These are phyloP conservation scores for Oryza officinalis DNA, from an alignment of 176 grass and related monocot species.

Conservation along the genomic window DNA sequence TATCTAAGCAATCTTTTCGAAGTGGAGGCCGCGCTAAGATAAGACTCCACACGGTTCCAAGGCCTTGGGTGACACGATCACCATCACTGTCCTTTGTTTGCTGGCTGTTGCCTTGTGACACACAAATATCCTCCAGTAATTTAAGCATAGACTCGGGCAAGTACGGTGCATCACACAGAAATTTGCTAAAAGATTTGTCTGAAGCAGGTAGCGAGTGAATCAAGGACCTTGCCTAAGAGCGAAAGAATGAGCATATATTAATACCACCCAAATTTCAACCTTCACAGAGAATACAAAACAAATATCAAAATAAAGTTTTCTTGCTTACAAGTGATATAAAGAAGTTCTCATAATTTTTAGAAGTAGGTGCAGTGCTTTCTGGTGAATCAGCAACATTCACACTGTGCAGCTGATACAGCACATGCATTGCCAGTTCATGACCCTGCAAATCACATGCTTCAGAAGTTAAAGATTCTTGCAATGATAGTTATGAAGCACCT, in stretches of 20 bases:
- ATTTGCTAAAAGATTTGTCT: constrained; percentile 90
- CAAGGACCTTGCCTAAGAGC: constrained; percentile 69
- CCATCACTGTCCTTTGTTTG: constrained; percentile 65
- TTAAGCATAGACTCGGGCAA: constrained; percentile 70
- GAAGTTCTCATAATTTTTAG: constrained; percentile 84
- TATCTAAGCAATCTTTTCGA: constrained; percentile 83
- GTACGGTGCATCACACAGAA: constrained; percentile 81
- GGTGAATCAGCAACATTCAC: constrained; percentile 44
- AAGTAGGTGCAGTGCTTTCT: constrained; percentile 47
- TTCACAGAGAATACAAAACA: constrained; percentile 20
- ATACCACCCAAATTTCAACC: background rate
- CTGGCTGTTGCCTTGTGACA: constrained; percentile 56
- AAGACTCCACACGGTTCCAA: constrained; percentile 86
- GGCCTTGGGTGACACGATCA: constrained; percentile 88
- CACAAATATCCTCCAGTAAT: constrained; percentile 85
- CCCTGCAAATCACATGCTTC: constrained; percentile 52
- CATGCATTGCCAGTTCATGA: constrained; percentile 88
- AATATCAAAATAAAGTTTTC: constrained; percentile 25
- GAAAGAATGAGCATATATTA: constrained; percentile 29
- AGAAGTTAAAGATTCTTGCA: constrained; percentile 31
- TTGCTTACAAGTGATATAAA: constrained; percentile 87
- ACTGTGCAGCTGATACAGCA: constrained; percentile 76
- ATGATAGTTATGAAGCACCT: background rate
- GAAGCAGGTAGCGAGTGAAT: constrained; percentile 81
- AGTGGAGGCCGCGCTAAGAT: constrained; percentile 82